Base-by-base conservation (phyloP, 148 eudicot genomes). In the Rhododendron mucronatum region DNA sequence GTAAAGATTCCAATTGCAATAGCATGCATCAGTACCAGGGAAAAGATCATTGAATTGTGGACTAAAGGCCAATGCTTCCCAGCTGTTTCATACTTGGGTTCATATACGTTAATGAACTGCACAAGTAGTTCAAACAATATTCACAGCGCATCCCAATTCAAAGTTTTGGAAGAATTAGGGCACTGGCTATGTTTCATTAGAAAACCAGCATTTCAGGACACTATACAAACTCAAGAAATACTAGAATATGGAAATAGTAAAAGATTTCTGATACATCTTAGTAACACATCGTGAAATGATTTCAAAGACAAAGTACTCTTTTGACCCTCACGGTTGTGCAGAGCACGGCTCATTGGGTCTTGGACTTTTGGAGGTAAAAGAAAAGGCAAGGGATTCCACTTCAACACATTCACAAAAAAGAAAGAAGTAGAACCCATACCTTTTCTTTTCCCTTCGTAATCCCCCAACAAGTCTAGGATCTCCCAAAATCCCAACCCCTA, bases 31-130 rank as follows among this genome's bases (percentile, higher is more conserved):
- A 95, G 87, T 65, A 95, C 87, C 80, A 95, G 86, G 0, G 98
- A 93, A 83, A 95, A 94, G 71, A 94, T 95, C 92, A 90, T 94
- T 33, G 94, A 88, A 90, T 93, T 91, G 78, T 95, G 98, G 26
- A 91, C 94, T 59, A 88, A 89, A 16, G 98, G 96, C 98, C 98
- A 95, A 86, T 86, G 93, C 82, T 86, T 89, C 88, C 98, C 98
- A 73, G 91, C 98, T 57, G 93, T 92, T 84, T 95, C 96, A 84
- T 91, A 94, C 86, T 92, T 93, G 21, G 96, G 92, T 35, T 84
- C 89, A 87, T 95, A 94, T 78, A 95, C 98, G 85, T 91, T 90
- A 76, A 93, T 87, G 45, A 95, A 89, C 98, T 95, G 96, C 94
- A 91, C 63, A 53, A 71, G 11, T 80, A 39, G 26, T 81, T 69